Base-by-base conservation (phyloP, 2,329 filamentous ascomycete species). In the Calonectria pteridis region DNA sequence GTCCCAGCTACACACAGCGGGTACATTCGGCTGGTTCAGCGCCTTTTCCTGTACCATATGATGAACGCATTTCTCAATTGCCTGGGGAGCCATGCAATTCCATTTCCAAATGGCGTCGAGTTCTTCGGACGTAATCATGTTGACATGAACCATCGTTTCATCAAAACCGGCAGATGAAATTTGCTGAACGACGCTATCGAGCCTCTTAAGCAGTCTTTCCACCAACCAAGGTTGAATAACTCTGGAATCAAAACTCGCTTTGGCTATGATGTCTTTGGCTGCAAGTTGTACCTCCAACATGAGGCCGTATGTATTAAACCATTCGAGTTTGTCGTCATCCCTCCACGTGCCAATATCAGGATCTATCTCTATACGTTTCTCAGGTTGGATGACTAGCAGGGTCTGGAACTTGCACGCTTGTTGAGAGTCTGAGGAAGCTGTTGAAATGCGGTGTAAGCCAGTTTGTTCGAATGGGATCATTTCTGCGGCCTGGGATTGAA, bases 1-100 rank as follows among this genome's bases (percentile, higher is more conserved):
- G 35, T 65, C 62, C 62, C 62, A 65, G 4, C 40, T 26, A 6
- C 11, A 37, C 10, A 65, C n/a, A 7, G 62, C 43, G 9, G 7
- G 9, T 1, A 20, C 20, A 4, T 33, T 14, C 6, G 43, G 62
- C 9, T 46, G 26, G 2, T 2, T 9, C 10, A 6, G 6, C 1
- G 74, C 75, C 10, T 55, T 55, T 6, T 73, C 70, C 11, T 40
- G n/a, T 20, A 77, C 64, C 10, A 75, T 18, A 10, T 75, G 65
- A 26, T 80, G 77, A 5, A 77, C 72, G 35, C 75, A 76, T 5
- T 67, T 33, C 16, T 80, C 70, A 9, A 76, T 71, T 0, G 73
- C 40, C 5, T 31, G n/a, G 0, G 79, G 77, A 3, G 76, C 72
- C 1, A 26, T 46, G 49, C 23, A 3, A 16, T 62, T 74, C 66